These are phyloP conservation scores for Luvunga scandens DNA, from an alignment of 345 rosid genomes.

Conservation along the genomic window DNA sequence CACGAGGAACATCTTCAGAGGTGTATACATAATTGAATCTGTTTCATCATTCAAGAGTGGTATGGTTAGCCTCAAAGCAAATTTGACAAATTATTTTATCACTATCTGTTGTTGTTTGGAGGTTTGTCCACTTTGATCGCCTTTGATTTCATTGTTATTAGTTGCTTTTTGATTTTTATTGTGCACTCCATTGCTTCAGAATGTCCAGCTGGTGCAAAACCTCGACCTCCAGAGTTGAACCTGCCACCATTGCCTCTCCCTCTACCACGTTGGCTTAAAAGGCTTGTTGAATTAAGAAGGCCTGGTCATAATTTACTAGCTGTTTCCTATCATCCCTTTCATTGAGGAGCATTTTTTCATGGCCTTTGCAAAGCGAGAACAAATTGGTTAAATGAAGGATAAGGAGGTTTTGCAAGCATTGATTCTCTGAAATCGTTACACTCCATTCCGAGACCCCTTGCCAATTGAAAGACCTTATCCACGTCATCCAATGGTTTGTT, in stretches of 20 bases:
- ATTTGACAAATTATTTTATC: background rate
- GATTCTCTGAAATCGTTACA: background rate
- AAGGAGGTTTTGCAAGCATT: constrained; percentile 9
- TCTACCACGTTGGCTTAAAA: background rate
- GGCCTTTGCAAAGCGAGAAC: background rate
- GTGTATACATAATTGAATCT: background rate
- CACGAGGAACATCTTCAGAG: background rate
- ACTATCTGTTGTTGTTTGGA: background rate
- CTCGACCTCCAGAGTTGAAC: background rate
- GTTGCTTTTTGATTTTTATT: background rate
- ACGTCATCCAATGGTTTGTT: background rate
- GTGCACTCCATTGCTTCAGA: too few relatives aligned
- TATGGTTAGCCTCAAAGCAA: background rate
- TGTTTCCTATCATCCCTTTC: background rate
- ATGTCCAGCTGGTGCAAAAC: background rate
- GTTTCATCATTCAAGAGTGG: background rate
- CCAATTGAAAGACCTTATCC: background rate
- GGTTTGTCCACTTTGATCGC: background rate
- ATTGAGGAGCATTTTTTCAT: background rate
- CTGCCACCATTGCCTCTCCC: background rate
- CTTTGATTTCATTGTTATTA: background rate
- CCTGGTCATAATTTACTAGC: background rate
- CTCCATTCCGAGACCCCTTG: background rate
- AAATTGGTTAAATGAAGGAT: constrained; percentile 6
- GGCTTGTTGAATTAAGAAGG: too few relatives aligned